Evolutionary conservation across 2,329 filamentous ascomycete species (phyloP).

Genomic region (Penicillium sp.): DNA sequence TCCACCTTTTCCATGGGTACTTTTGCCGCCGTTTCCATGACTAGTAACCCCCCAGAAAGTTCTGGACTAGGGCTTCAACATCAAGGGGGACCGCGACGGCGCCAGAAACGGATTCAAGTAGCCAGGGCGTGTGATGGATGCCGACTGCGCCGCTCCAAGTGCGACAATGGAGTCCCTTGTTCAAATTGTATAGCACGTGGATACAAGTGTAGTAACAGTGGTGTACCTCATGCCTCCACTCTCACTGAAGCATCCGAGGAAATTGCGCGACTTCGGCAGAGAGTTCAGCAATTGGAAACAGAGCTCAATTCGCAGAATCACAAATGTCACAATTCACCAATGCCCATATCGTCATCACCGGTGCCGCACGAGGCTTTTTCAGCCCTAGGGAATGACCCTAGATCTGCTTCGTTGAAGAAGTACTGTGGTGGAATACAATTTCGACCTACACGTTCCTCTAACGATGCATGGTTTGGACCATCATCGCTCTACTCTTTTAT

Average conservation of each 20-base stretch:
- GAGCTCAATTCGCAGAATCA: slow-evolving; percentile 2
- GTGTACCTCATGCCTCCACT: neutral
- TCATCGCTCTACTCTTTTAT: slow-evolving; percentile 13
- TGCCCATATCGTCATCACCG: neutral
- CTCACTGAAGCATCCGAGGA: slow-evolving; percentile 6
- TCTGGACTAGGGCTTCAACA: neutral
- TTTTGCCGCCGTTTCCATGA: neutral
- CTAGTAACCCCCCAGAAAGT: neutral
- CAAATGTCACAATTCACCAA: slow-evolving; percentile 1
- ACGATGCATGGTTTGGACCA: slow-evolving; percentile 8
- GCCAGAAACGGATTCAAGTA: slow-evolving; percentile 7
- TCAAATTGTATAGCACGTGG: slow-evolving; percentile 4
- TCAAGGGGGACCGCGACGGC: neutral
- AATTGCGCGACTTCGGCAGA: slow-evolving; percentile 4
- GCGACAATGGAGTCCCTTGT: slow-evolving; percentile 7
- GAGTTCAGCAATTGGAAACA: slow-evolving; percentile 11
- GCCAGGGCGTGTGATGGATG: slow-evolving; percentile 6
- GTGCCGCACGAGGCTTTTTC: neutral
- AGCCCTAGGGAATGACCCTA: neutral
- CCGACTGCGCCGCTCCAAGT: slow-evolving; percentile 7
- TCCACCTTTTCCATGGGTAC: too few relatives aligned
- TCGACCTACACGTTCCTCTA: slow-evolving; percentile 1
- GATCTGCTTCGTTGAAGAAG: neutral
- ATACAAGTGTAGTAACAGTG: neutral
- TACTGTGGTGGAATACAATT: slow-evolving; percentile 8